These are phyloP conservation scores for Carex scoparia DNA, from an alignment of 176 grass and related monocot species.

Conservation along the genomic window DNA sequence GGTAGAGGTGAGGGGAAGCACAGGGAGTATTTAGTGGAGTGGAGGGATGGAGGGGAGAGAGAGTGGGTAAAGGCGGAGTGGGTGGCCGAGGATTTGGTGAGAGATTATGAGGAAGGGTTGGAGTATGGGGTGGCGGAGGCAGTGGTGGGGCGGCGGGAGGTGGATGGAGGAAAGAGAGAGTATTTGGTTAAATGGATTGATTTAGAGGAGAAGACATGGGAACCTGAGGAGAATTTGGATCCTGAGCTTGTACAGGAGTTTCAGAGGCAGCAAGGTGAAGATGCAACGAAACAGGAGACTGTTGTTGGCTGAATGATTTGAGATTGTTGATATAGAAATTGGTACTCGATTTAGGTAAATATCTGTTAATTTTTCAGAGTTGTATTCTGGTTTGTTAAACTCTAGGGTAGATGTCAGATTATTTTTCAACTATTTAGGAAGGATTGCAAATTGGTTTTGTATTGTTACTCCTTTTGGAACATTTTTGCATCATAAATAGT, in stretches of 20 bases:
- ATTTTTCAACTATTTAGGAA: neutral
- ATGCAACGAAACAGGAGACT: conserved; percentile 7
- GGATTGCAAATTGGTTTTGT: neutral
- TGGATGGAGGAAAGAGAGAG: conserved; percentile 48
- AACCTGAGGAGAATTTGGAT: conserved; percentile 84
- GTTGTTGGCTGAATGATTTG: conserved; percentile 14
- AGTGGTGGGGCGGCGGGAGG: conserved; percentile 39
- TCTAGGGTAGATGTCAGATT: conserved; percentile 5
- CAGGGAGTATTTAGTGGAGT: conserved; percentile 85
- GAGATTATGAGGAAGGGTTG: conserved; percentile 71
- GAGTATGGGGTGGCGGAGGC: conserved; percentile 88
- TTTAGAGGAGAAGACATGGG: conserved; percentile 74
- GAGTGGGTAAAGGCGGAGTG: conserved; percentile 80
- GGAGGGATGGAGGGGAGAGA: conserved; percentile 78
- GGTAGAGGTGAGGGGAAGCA: conserved; percentile 65
- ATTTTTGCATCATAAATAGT: neutral
- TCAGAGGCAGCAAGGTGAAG: conserved; percentile 26
- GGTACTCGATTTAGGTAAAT: conserved; percentile 5
- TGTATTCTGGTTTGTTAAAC: neutral
- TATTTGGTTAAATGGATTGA: conserved; percentile 98
- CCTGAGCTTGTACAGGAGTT: conserved; percentile 76
- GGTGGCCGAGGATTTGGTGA: conserved; percentile 77
- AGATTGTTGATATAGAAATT: neutral
- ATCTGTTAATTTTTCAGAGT: neutral
- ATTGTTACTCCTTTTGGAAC: neutral